phyloP scores from a whole-genome alignment of 345 rosid genomes.

The Excoecaria cochinchinensis region DNA sequence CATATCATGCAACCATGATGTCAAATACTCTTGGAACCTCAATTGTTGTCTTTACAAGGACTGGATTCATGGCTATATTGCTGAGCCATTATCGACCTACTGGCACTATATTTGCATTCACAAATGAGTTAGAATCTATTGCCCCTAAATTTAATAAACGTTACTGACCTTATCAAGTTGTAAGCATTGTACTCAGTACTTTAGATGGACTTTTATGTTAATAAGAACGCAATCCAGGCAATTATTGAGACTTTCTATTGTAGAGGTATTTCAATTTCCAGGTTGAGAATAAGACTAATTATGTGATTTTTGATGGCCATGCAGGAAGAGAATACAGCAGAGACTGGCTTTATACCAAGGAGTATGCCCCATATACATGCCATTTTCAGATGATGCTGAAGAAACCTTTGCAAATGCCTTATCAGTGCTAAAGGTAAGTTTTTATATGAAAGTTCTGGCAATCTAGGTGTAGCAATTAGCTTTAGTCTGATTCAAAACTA shows the following conservation, averaged over 20 bases:
- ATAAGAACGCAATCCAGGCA: background rate
- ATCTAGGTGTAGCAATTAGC: background rate
- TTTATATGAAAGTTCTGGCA: background rate
- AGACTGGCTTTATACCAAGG: slow-evolving; percentile 94
- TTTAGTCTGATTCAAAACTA: background rate
- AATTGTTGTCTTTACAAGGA: slow-evolving; percentile 92
- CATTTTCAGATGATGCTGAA: slow-evolving; percentile 93
- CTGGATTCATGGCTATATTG: slow-evolving; percentile 92
- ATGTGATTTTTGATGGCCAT: slow-evolving; percentile 24
- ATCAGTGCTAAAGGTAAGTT: slow-evolving; percentile 61
- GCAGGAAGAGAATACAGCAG: slow-evolving; percentile 83
- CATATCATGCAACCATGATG: slow-evolving; percentile 99
- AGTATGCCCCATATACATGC: slow-evolving; percentile 86
- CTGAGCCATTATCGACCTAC: slow-evolving; percentile 96
- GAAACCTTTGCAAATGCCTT: slow-evolving; percentile 78
- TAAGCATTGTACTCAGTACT: background rate
- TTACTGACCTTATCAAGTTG: background rate
- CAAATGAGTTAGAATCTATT: slow-evolving; percentile 67
- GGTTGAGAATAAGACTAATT: slow-evolving; percentile 6
- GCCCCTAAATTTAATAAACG: background rate
- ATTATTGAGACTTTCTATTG: background rate
- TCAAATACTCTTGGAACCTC: slow-evolving; percentile 97
- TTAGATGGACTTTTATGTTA: too few relatives aligned
- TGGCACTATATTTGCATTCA: slow-evolving; percentile 90
- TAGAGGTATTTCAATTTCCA: background rate